Percentiles rank a stretch among this genome's conserved stretches.
Conservation (phyloP, 2,329 filamentous ascomycete genomes). For the Aspergillus tanneri region DNA sequence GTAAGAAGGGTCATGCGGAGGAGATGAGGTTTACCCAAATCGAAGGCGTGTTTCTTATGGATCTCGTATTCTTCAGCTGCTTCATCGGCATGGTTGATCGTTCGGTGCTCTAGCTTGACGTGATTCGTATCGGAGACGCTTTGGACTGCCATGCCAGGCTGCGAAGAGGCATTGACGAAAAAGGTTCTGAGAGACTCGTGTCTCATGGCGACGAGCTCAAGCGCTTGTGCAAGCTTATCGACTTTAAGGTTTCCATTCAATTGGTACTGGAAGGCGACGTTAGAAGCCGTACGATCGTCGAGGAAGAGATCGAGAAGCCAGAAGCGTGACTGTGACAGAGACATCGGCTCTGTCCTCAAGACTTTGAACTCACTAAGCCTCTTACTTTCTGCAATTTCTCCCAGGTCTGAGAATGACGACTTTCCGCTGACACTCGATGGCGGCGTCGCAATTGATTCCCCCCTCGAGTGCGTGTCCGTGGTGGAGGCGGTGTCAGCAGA, state of each 20-base stretch:
- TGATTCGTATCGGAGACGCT: not conserved
- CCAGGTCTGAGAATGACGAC: not conserved
- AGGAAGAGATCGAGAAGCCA: not conserved
- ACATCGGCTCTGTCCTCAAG: not conserved
- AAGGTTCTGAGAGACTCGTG: conserved; percentile 1
- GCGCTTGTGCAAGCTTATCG: not conserved
- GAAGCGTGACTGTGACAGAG: not conserved
- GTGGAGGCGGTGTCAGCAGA: not conserved
- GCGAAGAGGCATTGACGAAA: not conserved
- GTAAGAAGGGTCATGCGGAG: conserved; percentile 15
- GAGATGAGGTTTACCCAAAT: conserved; percentile 8
- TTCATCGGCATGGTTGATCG: not conserved
- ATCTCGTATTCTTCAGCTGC: not conserved
- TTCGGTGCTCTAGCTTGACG: not conserved
- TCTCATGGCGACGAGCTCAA: not conserved
- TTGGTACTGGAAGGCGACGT: not conserved
- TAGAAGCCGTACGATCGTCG: not conserved
- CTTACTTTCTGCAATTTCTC: not conserved
- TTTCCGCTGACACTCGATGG: not conserved
- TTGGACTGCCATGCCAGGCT: not conserved
- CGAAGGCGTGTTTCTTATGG: not conserved
- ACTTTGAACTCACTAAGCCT: not conserved
- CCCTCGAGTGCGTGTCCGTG: not conserved
- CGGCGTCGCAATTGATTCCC: not conserved
- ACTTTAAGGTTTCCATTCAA: not conserved